These are phyloP conservation scores for Sporothrix euskadiensis DNA, from an alignment of 2,329 filamentous ascomycete genomes.

Conservation along the genomic window DNA sequence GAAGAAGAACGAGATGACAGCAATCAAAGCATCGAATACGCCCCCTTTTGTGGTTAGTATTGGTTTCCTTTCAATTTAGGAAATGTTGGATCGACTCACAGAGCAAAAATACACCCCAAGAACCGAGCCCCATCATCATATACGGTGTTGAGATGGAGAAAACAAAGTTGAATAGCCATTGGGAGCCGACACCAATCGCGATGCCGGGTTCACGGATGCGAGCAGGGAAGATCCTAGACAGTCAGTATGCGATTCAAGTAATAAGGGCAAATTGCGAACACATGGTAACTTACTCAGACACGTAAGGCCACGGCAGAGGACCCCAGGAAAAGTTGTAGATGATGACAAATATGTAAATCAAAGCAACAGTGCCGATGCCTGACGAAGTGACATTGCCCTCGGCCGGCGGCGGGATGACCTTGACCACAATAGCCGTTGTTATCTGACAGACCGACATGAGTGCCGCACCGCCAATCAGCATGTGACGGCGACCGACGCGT, in stretches of 20 bases:
- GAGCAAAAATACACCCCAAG: slow-evolving; percentile 50
- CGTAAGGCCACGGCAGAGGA: slow-evolving; percentile 53
- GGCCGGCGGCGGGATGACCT: slow-evolving; percentile 40
- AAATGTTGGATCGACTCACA: slow-evolving; percentile 31
- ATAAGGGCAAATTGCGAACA: background rate
- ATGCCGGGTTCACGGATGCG: slow-evolving; percentile 52
- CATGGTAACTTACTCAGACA: slow-evolving; percentile 40
- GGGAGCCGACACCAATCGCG: slow-evolving; percentile 47
- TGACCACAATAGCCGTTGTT: slow-evolving; percentile 47
- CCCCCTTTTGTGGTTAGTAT: slow-evolving; percentile 37
- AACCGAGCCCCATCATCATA: slow-evolving; percentile 48
- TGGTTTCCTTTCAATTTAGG: too few species aligned
- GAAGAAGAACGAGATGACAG: slow-evolving; percentile 51
- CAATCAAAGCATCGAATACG: slow-evolving; percentile 47
- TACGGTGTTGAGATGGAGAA: slow-evolving; percentile 52
- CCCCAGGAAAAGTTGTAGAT: slow-evolving; percentile 54
- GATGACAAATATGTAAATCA: slow-evolving; percentile 58
- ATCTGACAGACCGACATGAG: slow-evolving; percentile 51
- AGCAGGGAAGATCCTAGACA: slow-evolving; percentile 46
- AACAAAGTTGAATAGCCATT: slow-evolving; percentile 54
- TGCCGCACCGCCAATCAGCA: slow-evolving; percentile 46
- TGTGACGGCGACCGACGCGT: slow-evolving; percentile 45
- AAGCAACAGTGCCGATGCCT: slow-evolving; percentile 52
- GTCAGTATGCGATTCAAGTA: background rate
- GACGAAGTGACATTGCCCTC: slow-evolving; percentile 41